Evolutionary conservation across 768 basidiomycete genomes (phyloP).

Genomic region (Pulveroboletus sp.): DNA sequence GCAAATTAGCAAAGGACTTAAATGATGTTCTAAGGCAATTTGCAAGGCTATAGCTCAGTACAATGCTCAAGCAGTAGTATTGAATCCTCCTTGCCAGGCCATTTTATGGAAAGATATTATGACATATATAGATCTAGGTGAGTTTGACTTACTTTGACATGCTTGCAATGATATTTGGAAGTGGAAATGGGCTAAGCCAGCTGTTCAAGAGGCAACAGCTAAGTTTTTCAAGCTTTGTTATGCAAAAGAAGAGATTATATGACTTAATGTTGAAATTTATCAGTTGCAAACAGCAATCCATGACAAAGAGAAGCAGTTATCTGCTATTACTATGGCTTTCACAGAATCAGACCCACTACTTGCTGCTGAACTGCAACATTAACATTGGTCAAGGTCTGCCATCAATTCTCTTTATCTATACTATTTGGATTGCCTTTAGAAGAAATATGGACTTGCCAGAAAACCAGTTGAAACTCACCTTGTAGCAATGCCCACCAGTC

Average conservation of each 20-base stretch:
- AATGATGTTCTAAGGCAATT: not conserved
- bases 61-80: not conserved
- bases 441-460: no score
- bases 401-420: no score
- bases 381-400: no score
- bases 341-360: no score
- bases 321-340: no score
- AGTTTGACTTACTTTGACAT: not conserved
- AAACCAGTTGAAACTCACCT: no score
- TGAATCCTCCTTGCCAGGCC: not conserved
- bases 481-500: no score
- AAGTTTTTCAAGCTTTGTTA: no score
- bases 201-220: not conserved
- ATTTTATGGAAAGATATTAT: not conserved
- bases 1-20: not conserved
- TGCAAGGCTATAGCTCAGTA: not conserved
- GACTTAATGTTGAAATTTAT: not conserved
- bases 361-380: no score
- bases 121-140: not conserved
- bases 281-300: not conserved
- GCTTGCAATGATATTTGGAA: not conserved
- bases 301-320: no score
- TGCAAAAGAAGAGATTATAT: not conserved
- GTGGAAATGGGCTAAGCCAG: not conserved
- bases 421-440: no score